phyloP scores from a whole-genome alignment of 2,329 filamentous ascomycete genomes.

The Periconia digitata region DNA sequence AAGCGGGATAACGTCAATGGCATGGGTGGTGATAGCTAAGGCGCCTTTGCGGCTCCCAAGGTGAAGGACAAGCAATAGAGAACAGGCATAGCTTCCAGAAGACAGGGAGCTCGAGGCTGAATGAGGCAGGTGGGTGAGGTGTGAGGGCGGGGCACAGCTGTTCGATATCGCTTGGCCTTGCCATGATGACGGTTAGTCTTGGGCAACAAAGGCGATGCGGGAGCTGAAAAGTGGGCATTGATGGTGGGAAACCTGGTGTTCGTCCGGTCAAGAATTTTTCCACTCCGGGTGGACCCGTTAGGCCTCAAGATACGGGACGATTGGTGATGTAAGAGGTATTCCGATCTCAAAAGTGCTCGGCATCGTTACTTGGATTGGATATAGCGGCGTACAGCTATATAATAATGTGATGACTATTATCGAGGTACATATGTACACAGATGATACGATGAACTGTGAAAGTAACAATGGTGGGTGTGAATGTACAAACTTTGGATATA shows the following conservation, averaged over 20 bases:
- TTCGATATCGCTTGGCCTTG: background rate
- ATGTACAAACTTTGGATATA: no score
- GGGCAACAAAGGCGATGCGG: background rate
- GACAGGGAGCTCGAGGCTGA: constrained; percentile 17
- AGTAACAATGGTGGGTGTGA: no score
- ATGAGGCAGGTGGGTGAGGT: constrained; percentile 34
- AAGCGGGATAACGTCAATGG: constrained; percentile 22
- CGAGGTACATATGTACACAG: no score
- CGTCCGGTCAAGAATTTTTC: background rate
- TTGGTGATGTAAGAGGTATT: no score
- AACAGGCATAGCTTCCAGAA: background rate
- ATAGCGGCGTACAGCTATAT: no score
- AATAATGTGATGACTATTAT: no score
- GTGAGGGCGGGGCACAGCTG: constrained; percentile 14
- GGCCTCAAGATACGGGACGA: background rate
- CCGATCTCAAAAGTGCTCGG: no score
- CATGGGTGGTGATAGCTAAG: background rate
- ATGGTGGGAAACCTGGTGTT: background rate
- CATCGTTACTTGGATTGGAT: no score
- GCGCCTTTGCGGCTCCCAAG: background rate
- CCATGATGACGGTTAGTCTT: constrained; percentile 24
- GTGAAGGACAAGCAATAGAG: background rate
- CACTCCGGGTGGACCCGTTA: background rate
- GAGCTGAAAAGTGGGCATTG: background rate
- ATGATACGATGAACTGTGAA: no score